Percentiles rank a stretch among this genome's conserved stretches.
phyloP scores from a whole-genome alignment of 2,329 filamentous ascomycete genomes.

The Diplodia corticola region DNA sequence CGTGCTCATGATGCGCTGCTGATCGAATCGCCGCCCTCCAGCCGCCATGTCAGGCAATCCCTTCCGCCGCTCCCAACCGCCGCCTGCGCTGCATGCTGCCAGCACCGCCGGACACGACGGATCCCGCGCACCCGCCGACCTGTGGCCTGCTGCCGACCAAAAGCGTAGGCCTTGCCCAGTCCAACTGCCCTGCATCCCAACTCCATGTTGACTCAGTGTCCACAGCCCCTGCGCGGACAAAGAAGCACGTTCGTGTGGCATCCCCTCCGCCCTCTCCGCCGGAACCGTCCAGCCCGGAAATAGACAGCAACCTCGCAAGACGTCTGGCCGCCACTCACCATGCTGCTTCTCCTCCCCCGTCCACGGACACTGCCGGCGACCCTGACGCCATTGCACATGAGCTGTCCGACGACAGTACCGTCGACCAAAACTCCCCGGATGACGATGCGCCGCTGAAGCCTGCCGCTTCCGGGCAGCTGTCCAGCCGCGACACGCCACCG shows the following conservation, averaged over 20 bases:
- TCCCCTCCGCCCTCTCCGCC: constrained; percentile 42
- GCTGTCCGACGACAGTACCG: constrained; percentile 8
- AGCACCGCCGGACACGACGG: constrained; percentile 15
- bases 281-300: constrained; percentile 34
- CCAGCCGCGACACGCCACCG: background rate
- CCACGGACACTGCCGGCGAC: constrained; percentile 25
- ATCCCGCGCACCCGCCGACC: background rate
- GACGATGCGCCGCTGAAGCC: constrained; percentile 17
- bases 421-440: background rate
- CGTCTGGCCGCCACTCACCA: constrained; percentile 25
- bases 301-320: constrained; percentile 29
- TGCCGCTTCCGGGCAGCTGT: background rate
- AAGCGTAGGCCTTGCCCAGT: background rate
- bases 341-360: constrained; percentile 28
- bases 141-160: background rate
- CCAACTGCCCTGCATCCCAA: background rate
- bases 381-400: background rate
- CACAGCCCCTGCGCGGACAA: constrained; percentile 17
- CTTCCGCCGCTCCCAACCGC: constrained; percentile 37
- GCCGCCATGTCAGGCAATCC: constrained; percentile 43
- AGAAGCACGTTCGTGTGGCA: constrained; percentile 50
- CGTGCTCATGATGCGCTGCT: constrained; percentile 18
- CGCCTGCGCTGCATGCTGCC: constrained; percentile 1
- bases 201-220: background rate
- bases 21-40: background rate